phyloP scores from a whole-genome alignment of 1,284 basidiomycete species.

The Ustilago bromivora region DNA sequence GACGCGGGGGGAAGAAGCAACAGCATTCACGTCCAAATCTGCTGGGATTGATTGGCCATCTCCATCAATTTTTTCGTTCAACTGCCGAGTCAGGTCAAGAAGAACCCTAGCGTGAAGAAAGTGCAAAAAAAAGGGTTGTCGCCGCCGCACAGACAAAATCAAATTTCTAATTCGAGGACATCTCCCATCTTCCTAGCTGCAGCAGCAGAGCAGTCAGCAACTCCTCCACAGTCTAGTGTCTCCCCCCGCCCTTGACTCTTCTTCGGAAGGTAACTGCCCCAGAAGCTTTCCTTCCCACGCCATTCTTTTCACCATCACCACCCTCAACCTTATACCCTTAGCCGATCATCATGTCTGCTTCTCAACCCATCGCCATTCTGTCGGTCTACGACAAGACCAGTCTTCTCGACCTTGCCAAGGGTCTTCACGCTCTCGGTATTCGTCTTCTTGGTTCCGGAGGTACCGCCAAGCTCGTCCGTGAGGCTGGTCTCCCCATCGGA shows the following conservation, averaged over 20 bases:
- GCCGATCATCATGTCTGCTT: conserved; percentile 35
- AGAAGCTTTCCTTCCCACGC: conserved; percentile 13
- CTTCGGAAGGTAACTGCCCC: conserved; percentile 5
- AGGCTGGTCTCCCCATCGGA: conserved; percentile 89
- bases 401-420: conserved; percentile 88
- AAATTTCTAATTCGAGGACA: conserved; percentile 5
- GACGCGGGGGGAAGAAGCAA: conserved; percentile 7
- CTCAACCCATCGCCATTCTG: conserved; percentile 77
- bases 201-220: neutral
- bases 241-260: neutral
- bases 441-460: conserved; percentile 93
- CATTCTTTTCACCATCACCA: conserved; percentile 2
- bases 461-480: conserved; percentile 96
- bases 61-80: conserved; percentile 23
- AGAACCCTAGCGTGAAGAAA: conserved; percentile 6
- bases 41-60: conserved; percentile 22
- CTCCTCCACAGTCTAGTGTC: conserved; percentile 4
- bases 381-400: conserved; percentile 98
- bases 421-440: conserved; percentile 83
- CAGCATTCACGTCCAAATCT: conserved; percentile 15
- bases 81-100: conserved; percentile 24
- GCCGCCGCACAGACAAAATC: conserved; percentile 10
- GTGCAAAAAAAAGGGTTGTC: conserved; percentile 12
- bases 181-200: neutral
- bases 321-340: conserved; percentile 12